Conservation (phyloP, 208 protist species). For the Phytomonas francai region DNA sequence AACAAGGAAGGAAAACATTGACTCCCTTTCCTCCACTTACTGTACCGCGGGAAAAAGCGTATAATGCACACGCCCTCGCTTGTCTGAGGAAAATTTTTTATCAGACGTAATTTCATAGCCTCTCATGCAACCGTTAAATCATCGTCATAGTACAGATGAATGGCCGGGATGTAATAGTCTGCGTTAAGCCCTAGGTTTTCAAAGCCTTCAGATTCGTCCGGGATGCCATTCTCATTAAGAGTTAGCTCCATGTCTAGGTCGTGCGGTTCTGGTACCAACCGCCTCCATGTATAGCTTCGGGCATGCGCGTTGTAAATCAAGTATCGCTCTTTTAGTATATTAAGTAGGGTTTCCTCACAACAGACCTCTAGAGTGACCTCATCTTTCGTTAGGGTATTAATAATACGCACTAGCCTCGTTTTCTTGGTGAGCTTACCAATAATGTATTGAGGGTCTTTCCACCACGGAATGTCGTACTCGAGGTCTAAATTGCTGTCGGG, state of each 20-base stretch:
- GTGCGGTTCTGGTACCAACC: constrained; percentile 60
- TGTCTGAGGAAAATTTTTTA: neutral
- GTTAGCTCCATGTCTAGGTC: constrained; percentile 86
- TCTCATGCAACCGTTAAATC: constrained; percentile 83
- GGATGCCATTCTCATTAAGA: constrained; percentile 85
- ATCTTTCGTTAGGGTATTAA: constrained; percentile 86
- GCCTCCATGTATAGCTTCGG: constrained; percentile 90
- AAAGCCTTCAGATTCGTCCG: constrained; percentile 87
- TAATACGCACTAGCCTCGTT: constrained; percentile 82
- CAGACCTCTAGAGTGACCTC: constrained; percentile 91
- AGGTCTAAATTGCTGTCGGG: constrained; percentile 80
- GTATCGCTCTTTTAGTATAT: constrained; percentile 88
- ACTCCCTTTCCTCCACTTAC: neutral
- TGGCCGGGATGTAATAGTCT: constrained; percentile 89
- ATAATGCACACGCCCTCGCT: neutral
- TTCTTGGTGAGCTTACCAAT: constrained; percentile 84
- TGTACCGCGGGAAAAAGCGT: neutral
- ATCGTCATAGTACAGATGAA: constrained; percentile 93
- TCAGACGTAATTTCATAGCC: neutral
- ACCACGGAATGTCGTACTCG: constrained; percentile 87
- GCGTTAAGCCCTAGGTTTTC: constrained; percentile 83
- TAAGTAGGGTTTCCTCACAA: constrained; percentile 83
- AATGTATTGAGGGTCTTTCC: constrained; percentile 77
- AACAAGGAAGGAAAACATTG: neutral
- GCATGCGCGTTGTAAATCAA: constrained; percentile 88